These are phyloP conservation scores for Scheffersomyces ergatensis DNA, from an alignment of 805 yeast genomes.

Conservation along the genomic window DNA sequence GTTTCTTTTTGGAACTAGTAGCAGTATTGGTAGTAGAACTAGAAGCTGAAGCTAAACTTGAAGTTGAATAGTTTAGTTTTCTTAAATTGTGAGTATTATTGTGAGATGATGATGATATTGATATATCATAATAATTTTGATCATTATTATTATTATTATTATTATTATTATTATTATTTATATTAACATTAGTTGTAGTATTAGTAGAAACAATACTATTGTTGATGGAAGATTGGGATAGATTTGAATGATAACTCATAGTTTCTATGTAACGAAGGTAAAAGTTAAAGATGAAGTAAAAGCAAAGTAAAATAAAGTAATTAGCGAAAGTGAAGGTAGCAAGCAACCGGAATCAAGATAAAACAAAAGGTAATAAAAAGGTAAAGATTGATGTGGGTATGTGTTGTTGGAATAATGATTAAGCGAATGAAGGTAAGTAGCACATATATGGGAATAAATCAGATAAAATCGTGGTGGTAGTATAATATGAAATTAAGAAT, in stretches of 20 bases:
- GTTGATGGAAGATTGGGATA: not conserved
- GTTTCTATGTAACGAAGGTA: too few species aligned
- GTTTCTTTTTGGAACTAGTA: not conserved
- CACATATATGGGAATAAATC: too few species aligned
- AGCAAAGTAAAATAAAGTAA: too few species aligned
- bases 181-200: not conserved
- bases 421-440: too few species aligned
- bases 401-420: too few species aligned
- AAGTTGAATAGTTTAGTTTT: not conserved
- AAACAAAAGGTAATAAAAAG: too few species aligned
- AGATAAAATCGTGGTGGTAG: too few species aligned
- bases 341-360: too few species aligned
- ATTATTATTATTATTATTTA: not conserved
- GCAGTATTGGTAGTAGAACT: not conserved
- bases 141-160: not conserved
- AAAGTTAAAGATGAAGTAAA: too few species aligned
- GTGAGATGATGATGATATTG: not conserved
- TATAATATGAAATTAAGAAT: too few species aligned
- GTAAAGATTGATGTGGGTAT: too few species aligned
- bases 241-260: not conserved
- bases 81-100: not conserved
- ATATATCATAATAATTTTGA: slow-evolving; percentile 1
- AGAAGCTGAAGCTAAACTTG: not conserved
- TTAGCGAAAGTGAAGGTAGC: too few species aligned
- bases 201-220: not conserved